These are phyloP conservation scores for Quercus tomentella DNA, from an alignment of 331 rosid genomes.

Conservation along the genomic window DNA sequence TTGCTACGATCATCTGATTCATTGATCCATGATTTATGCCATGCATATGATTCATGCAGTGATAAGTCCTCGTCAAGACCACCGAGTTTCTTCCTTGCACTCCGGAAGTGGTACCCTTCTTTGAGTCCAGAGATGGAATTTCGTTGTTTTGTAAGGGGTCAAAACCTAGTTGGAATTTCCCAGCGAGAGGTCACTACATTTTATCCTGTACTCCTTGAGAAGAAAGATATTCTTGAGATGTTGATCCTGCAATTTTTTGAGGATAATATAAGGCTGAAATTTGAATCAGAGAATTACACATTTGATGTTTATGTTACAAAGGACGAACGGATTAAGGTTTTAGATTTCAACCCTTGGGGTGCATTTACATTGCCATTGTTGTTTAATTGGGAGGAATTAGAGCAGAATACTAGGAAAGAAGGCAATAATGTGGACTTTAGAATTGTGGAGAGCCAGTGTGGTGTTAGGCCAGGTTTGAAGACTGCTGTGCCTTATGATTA, in stretches of 20 bases:
- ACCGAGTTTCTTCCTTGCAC: slow-evolving; percentile 56
- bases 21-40: slow-evolving; percentile 71
- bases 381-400: slow-evolving; percentile 78
- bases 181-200: slow-evolving; percentile 77
- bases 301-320: slow-evolving; percentile 63
- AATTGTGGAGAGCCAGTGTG: slow-evolving; percentile 69
- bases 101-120: slow-evolving; percentile 72
- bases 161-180: slow-evolving; percentile 56
- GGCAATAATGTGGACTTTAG: slow-evolving; percentile 44
- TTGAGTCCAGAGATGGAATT: slow-evolving; percentile 78
- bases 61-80: slow-evolving; percentile 51
- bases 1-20: slow-evolving; percentile 74
- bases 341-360: slow-evolving; percentile 90
- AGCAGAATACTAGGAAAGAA: slow-evolving; percentile 16
- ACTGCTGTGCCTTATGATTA: slow-evolving; percentile 83
- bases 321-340: slow-evolving; percentile 47
- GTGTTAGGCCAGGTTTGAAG: slow-evolving; percentile 79
- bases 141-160: slow-evolving; percentile 56
- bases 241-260: slow-evolving; percentile 38
- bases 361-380: slow-evolving; percentile 66
- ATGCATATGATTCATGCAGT: slow-evolving; percentile 69
- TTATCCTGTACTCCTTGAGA: slow-evolving; percentile 58
- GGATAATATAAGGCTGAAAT: slow-evolving; percentile 26
- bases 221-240: slow-evolving; percentile 26
- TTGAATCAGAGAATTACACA: slow-evolving; percentile 62